These are phyloP conservation scores for Xylaria sp. DNA, from an alignment of 2,329 filamentous ascomycete species.

Conservation along the genomic window DNA sequence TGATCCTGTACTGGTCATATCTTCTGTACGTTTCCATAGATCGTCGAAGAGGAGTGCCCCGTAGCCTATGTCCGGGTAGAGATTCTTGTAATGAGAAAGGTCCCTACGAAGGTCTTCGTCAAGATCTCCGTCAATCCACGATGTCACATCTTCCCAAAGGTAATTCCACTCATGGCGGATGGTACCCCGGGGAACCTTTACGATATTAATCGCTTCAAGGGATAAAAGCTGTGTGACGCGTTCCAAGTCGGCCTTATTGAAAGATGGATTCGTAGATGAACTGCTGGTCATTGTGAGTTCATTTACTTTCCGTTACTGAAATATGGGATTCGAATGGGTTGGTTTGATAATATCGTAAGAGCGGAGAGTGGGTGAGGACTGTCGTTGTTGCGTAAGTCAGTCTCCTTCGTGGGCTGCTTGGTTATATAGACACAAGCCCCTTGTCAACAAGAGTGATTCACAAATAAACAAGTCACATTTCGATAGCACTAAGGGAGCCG, in stretches of 20 bases:
- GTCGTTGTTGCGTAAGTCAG: background rate
- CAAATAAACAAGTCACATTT: background rate
- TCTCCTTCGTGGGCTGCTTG: background rate
- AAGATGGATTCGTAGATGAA: background rate
- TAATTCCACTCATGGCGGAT: background rate
- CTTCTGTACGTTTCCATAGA: background rate
- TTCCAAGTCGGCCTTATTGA: background rate
- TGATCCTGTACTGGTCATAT: background rate
- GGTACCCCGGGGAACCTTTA: background rate
- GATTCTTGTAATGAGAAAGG: background rate
- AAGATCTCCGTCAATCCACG: background rate
- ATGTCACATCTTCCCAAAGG: background rate
- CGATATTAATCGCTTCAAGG: background rate
- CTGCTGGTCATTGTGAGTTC: background rate
- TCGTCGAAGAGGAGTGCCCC: background rate
- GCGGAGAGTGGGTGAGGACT: background rate
- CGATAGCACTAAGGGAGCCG: background rate
- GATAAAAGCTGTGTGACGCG: background rate
- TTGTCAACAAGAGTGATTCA: too few species aligned
- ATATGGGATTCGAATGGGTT: background rate
- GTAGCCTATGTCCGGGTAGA: background rate
- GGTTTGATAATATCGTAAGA: background rate
- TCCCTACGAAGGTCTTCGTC: background rate
- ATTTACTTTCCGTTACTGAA: background rate
- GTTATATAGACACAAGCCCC: too few species aligned